Evolutionary conservation across 2,329 filamentous ascomycete species (phyloP).

Genomic region (Claviceps capensis): DNA sequence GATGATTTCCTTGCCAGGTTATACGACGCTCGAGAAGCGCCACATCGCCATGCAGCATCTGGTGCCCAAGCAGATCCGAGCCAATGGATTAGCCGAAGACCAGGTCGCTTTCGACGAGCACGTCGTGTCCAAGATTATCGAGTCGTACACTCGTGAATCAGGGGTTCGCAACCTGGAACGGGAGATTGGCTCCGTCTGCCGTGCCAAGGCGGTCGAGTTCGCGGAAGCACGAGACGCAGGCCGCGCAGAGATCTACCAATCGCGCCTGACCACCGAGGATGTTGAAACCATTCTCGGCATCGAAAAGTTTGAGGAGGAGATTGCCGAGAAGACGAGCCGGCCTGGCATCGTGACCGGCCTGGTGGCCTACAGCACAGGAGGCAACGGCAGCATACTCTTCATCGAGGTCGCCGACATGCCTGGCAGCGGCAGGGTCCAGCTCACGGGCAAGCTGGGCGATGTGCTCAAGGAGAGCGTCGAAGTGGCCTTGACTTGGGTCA

Average conservation of each 20-base stretch:
- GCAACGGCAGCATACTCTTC: conserved; percentile 91
- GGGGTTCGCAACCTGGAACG: conserved; percentile 93
- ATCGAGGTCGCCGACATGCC: conserved; percentile 98
- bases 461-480: conserved; percentile 96
- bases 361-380: conserved; percentile 84
- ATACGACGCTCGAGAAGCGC: conserved; percentile 92
- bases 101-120: conserved; percentile 68
- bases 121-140: conserved; percentile 89
- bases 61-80: conserved; percentile 88
- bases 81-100: conserved; percentile 67
- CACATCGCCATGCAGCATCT: conserved; percentile 88
- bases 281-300: conserved; percentile 85
- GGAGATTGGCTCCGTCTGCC: conserved; percentile 87
- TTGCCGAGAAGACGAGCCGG: conserved; percentile 70
- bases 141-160: conserved; percentile 89
- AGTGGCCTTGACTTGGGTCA: conserved; percentile 93
- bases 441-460: conserved; percentile 91
- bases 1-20: conserved; percentile 82
- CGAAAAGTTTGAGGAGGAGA: conserved; percentile 89
- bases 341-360: conserved; percentile 93
- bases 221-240: conserved; percentile 75
- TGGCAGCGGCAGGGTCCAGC: conserved; percentile 77
- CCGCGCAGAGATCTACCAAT: conserved; percentile 55
- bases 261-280: conserved; percentile 61
- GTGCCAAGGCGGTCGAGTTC: conserved; percentile 88